Evolutionary conservation across 306 rosid genomes (phyloP), one percentile per base, ranked within the genome.

Genomic region (Canavalia ensiformis): DNA sequence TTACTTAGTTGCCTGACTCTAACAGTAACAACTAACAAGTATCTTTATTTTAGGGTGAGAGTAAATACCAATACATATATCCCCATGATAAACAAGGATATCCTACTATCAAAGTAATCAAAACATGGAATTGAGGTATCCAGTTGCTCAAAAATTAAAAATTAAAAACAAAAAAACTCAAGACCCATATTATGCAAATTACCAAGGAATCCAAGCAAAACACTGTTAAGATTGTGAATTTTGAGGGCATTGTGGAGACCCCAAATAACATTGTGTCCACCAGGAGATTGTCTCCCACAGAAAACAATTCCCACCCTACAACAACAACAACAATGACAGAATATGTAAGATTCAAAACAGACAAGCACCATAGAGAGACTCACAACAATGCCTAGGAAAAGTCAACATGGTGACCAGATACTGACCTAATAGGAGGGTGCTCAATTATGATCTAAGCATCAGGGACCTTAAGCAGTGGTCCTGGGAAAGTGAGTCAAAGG

Each of bases 401-500:
- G 59, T 51, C 59, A 79, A 10, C 3, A 68, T 35, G 2, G 54
- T 34, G 7, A 46, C 4, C 49, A 62, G 11, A 56, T 18, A 50
- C 29, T 51, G 33, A 94, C 98, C 95, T 89, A 31, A 84, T 84
- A 49, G 94, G 80, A n/a, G 97, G 97, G 82, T 85, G 93, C 80
- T 92, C 91, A 58, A 97, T 86, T 41, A 95, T 95, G 62, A 92
- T 90, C 82, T 95, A 98, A 81, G 98, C 98, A 84, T 92, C 98
- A 18, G 97, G 89, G 42, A 95, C 98, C 82, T 91, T 88, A 18
- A 11, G 97, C 96, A 55, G 94, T 90, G 33, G 94, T 93, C 88
- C 99, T 91, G 47, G 93, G 98, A 89, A 95, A 95, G 87, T 95
- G 99, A 84, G 96, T 97, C 92, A 95, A 78, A 76, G 97, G 99